Evolutionary conservation across 441 rosid species (phyloP), one percentile per base, ranked within the genome.

Genomic region (Pelargonium cotyledonis): DNA sequence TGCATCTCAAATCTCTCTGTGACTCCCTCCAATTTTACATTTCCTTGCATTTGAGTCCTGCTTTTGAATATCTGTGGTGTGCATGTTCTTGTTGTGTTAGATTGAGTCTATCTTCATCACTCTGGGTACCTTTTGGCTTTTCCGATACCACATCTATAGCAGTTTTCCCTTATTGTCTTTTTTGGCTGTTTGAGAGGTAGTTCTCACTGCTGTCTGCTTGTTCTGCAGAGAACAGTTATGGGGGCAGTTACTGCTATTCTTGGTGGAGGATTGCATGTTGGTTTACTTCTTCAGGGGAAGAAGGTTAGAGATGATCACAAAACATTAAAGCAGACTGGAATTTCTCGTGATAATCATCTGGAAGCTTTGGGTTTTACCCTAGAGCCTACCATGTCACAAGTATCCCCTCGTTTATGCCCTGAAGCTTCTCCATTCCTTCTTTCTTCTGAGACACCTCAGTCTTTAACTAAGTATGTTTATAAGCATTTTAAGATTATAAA

Each of bases 201-300:
- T 43, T 51, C 65, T 15, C 12, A 69, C 41, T 61, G 8, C n/a
- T 41, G 16, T 15, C 26, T 11, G 55, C 44, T 38, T 58, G 61
- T 66, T 76, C 65, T 80, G 57, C 77, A 95, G 99, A 88, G 93
- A 82, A 83, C 85, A 72, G 96, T 92, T 67, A 77, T 90, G 97
- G 99, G 92, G 72, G 98, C 99, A 73, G 87, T 95, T 77, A 85
- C 76, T 63, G 84, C 81, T 14, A 74, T 92, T 62, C 85, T 95
- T 76, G 89, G 97, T 72, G 88, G 96, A 61, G 97, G 95, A 70
- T 80, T 89, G 69, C 83, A 76, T 57, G 84, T 95, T 76, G 97
- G 96, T 68, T 83, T 95, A 63, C 91, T 92, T 80, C 84, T 88
- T 74, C 95, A 82, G 58, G 99, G 99, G 53, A 92, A 89, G 86